Base-by-base conservation (phyloP, 2,329 filamentous ascomycete genomes). In the Colletotrichum theobromicola region DNA sequence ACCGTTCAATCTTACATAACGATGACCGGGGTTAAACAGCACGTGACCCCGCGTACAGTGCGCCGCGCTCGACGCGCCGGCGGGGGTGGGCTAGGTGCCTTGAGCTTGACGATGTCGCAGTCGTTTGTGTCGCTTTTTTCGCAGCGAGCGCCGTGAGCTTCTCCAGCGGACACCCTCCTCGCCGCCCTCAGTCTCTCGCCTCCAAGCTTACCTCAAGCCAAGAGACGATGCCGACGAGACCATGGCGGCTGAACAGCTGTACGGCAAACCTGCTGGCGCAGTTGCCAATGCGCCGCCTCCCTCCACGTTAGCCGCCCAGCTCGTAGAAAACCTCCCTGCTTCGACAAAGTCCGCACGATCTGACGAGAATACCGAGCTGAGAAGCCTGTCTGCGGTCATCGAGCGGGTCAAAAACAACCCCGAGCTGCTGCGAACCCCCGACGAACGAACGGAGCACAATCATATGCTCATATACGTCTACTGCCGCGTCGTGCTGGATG, bases 391-490 rank as follows among this genome's bases (percentile, higher is more conserved):
- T 75, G 83, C 85, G 60, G 84, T 88, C 34, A 90, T 93, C 37
- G 88, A 91, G 78, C 83, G 84, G 26, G 85, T 90, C 75, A 90
- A 90, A 71, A 87, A 89, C 76, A 80, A 88, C 13, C 88, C 86
- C 50, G 83, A 81, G 1, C 80, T 87, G 30, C 88, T 96, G 30
- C 91, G 92, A 35, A 89, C 90, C 15, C 80, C 87, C 2, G 90
- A 93, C 76, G 92, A 94, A 58, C 92, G 94, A 77, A 84, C 94
- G 58, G 90, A 93, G 65, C 93, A 97, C 81, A 96, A 97, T 78
- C 93, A 95, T 79, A 94, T 95, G 84, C 90, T 98, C 64, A 93
- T 98, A 67, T 95, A 94, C 80, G 94, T 98, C 76, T 94, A 97
- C 78, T 89, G 93, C 64, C 93, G 94, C 80, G 94, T 95, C 72